These are phyloP conservation scores for Daldinia grandis DNA, from an alignment of 495 filamentous ascomycete species.

Conservation along the genomic window DNA sequence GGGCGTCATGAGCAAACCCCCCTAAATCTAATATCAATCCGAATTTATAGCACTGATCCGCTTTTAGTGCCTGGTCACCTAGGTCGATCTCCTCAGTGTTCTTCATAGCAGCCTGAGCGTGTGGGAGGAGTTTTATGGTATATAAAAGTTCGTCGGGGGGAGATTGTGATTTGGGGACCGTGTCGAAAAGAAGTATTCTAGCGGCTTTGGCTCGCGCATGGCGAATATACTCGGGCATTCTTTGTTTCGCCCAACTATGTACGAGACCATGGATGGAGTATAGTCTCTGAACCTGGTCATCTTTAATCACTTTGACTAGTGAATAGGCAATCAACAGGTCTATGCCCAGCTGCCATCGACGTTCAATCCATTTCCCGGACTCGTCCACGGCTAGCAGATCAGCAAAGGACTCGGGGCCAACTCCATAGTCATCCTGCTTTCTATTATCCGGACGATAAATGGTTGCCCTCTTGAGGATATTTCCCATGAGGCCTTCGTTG, in stretches of 20 bases:
- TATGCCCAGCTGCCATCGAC: background rate
- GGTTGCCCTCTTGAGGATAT: background rate
- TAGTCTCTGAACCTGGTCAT: background rate
- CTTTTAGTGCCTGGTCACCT: background rate
- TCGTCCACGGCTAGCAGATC: background rate
- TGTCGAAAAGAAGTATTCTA: background rate
- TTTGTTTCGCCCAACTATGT: background rate
- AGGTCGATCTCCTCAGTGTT: background rate
- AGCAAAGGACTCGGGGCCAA: background rate
- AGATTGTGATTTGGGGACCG: background rate
- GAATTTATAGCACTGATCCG: background rate
- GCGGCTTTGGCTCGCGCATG: background rate
- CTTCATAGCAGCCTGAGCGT: background rate
- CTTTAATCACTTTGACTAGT: background rate
- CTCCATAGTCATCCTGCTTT: background rate
- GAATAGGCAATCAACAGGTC: conserved; percentile 1
- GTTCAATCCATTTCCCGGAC: background rate
- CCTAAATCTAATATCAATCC: background rate
- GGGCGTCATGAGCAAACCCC: background rate
- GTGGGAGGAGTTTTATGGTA: background rate
- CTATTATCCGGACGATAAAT: background rate
- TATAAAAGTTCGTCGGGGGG: background rate
- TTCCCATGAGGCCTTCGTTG: conserved; percentile 3
- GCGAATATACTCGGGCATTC: background rate
- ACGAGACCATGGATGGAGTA: conserved; percentile 4